phyloP scores from a whole-genome alignment of 345 rosid genomes.

The Eucalyptus erythrocorys region DNA sequence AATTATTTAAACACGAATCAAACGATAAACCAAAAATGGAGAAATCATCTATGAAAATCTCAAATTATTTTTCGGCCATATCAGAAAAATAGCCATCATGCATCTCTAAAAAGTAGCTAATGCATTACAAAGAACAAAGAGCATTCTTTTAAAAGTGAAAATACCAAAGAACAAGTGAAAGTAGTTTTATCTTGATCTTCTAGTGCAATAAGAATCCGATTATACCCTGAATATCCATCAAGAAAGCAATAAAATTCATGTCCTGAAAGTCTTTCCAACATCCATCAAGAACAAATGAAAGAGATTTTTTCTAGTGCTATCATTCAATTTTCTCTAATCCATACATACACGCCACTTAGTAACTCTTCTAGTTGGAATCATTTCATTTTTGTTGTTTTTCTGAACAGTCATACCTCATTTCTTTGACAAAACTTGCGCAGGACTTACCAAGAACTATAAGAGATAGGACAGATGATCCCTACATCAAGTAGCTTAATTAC shows the following conservation, averaged over 20 bases:
- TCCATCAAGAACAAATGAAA: too few relatives aligned
- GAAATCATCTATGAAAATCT: too few relatives aligned
- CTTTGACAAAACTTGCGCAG: neutral
- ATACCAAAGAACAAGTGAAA: neutral
- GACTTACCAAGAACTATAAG: neutral
- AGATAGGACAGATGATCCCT: neutral
- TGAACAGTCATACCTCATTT: accelerated
- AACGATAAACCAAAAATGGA: neutral
- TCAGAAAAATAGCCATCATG: neutral
- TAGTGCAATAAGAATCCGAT: neutral
- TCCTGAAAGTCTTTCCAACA: too few relatives aligned
- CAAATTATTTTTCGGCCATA: neutral
- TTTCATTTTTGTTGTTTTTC: too few relatives aligned
- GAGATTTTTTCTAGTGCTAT: too few relatives aligned
- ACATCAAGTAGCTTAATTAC: neutral
- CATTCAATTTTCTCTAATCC: too few relatives aligned
- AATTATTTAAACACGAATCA: too few relatives aligned
- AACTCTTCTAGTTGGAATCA: too few relatives aligned
- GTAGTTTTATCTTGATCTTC: neutral
- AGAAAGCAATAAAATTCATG: too few relatives aligned
- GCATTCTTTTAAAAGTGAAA: neutral
- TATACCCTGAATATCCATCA: too few relatives aligned
- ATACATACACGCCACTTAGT: too few relatives aligned
- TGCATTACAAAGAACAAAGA: neutral
- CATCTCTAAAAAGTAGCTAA: neutral